Conservation (phyloP, 2,329 filamentous ascomycete genomes). For the Knufia fluminis region DNA sequence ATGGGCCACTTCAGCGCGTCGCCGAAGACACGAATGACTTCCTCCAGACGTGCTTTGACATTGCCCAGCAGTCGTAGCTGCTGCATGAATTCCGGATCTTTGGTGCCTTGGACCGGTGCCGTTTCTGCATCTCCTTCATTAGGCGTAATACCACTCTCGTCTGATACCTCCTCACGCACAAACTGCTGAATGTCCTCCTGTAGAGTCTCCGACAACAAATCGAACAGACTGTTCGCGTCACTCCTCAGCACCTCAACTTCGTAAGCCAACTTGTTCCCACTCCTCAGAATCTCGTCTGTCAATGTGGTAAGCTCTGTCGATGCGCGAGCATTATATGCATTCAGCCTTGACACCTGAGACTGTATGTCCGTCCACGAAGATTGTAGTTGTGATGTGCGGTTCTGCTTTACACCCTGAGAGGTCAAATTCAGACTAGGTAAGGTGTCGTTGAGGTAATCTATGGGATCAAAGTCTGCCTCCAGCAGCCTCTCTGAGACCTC, state of each 20-base stretch:
- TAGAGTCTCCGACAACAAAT: slow-evolving; percentile 64
- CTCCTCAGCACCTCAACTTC: slow-evolving; percentile 90
- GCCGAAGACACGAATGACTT: slow-evolving; percentile 83
- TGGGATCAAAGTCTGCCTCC: slow-evolving; percentile 59
- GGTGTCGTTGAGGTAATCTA: slow-evolving; percentile 71
- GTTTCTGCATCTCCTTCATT: slow-evolving; percentile 1
- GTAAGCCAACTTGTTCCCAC: slow-evolving; percentile 79
- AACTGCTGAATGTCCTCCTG: slow-evolving; percentile 65
- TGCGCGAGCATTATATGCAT: slow-evolving; percentile 74
- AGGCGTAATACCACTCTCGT: background rate
- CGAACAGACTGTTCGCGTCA: slow-evolving; percentile 70
- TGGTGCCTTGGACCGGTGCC: background rate
- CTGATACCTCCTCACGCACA: slow-evolving; percentile 43
- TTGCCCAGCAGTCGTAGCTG: slow-evolving; percentile 74
- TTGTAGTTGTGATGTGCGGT: slow-evolving; percentile 50
- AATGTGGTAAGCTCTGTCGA: slow-evolving; percentile 75
- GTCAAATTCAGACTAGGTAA: slow-evolving; percentile 58
- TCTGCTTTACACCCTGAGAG: slow-evolving; percentile 32
- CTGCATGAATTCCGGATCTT: slow-evolving; percentile 59
- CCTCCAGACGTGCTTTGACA: slow-evolving; percentile 75
- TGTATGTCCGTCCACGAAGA: slow-evolving; percentile 67
- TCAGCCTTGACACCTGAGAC: slow-evolving; percentile 74
- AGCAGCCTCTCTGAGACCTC: background rate
- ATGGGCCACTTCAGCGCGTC: slow-evolving; percentile 94
- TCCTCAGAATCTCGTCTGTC: slow-evolving; percentile 88